Percentiles rank a stretch among this genome's conserved stretches.
Evolutionary conservation across 805 yeast species (phyloP).

Genomic region (Scheffersomyces coipomensis): DNA sequence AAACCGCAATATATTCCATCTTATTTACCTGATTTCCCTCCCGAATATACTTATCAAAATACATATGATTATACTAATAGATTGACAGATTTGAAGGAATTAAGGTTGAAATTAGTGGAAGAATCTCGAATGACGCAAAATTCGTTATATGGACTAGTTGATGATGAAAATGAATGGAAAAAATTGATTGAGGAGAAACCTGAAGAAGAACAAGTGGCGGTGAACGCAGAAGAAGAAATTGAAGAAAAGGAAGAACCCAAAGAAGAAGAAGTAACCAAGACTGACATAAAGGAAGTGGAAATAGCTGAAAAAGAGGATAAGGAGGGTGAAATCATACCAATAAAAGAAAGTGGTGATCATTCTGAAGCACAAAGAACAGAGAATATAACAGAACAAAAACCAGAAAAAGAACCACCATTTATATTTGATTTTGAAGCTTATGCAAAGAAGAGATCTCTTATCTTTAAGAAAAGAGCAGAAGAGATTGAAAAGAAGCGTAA

Average conservation of each 20-base stretch:
- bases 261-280: neutral
- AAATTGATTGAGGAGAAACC: conserved; percentile 23
- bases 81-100: conserved; percentile 64
- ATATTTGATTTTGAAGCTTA: conserved; percentile 57
- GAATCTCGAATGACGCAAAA: conserved; percentile 81
- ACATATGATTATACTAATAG: conserved; percentile 68
- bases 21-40: conserved; percentile 88
- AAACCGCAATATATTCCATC: conserved; percentile 54
- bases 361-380: neutral
- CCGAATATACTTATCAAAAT: conserved; percentile 85
- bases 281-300: neutral
- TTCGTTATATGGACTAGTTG: conserved; percentile 64
- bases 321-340: neutral
- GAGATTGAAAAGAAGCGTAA: conserved; percentile 15
- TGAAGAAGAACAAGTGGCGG: conserved; percentile 9
- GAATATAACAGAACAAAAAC: neutral
- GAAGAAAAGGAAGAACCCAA: conserved; percentile 2
- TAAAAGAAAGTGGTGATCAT: neutral
- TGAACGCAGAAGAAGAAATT: conserved; percentile 1
- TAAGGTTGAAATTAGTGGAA: conserved; percentile 70
- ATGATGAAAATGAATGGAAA: conserved; percentile 31
- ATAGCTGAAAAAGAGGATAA: neutral
- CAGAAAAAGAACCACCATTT: conserved; percentile 1
- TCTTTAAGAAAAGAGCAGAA: conserved; percentile 28
- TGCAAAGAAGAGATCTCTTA: conserved; percentile 46